phyloP scores from a whole-genome alignment of 2,329 filamentous ascomycete genomes.

The Lecanicillium sp. region DNA sequence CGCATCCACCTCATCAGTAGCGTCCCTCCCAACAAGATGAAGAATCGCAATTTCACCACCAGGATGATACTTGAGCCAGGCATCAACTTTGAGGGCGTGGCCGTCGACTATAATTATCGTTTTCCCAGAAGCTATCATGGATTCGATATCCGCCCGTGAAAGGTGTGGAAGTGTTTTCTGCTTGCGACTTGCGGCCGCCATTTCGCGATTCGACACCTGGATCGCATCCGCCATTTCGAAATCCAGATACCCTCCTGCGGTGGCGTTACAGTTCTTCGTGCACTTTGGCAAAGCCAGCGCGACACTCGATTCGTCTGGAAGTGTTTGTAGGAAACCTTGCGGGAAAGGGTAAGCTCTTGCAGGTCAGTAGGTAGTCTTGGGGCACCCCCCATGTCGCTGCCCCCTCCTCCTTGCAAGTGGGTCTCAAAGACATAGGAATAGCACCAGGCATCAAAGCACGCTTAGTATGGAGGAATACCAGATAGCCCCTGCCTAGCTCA shows the following conservation, averaged over 20 bases:
- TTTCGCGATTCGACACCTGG: background rate
- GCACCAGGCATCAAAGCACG: no score
- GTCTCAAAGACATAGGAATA: no score
- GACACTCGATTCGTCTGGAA: no score
- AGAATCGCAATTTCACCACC: slow-evolving; percentile 85
- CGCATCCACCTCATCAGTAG: slow-evolving; percentile 89
- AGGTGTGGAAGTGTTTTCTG: slow-evolving; percentile 1
- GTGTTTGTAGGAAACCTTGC: no score
- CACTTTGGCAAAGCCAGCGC: background rate
- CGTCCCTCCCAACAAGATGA: slow-evolving; percentile 91
- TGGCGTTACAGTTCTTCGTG: no score
- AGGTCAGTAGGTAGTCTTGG: no score
- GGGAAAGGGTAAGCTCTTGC: no score
- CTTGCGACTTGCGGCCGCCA: background rate
- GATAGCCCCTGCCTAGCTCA: no score
- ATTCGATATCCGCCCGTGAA: slow-evolving; percentile 41
- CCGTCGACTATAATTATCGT: slow-evolving; percentile 75
- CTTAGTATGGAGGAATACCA: no score
- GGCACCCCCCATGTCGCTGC: no score
- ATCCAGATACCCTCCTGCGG: no score
- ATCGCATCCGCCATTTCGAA: background rate
- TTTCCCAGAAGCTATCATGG: slow-evolving; percentile 72
- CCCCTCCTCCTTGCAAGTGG: no score
- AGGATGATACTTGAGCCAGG: slow-evolving; percentile 84
- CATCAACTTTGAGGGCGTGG: slow-evolving; percentile 77